Base-by-base conservation (phyloP, 768 basidiomycete genomes). In the Termitomyces titanicus region DNA sequence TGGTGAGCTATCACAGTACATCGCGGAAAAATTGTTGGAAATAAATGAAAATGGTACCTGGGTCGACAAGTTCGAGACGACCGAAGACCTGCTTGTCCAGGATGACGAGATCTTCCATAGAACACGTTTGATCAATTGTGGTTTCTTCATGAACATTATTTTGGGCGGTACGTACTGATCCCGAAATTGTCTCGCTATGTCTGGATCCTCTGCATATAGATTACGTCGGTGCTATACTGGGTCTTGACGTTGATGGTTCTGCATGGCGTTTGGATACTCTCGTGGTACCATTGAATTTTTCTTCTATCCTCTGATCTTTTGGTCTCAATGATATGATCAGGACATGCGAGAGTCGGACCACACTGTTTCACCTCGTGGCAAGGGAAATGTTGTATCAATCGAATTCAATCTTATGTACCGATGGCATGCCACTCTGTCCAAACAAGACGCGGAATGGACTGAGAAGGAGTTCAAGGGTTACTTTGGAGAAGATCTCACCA, bases 91-190 rank as follows among this genome's bases (percentile, higher is more conserved):
- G 9, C 68, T 59, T 40, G 45, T 63, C 13, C 89, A 92, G 64
- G 90, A 92, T 52, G 83, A 89, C 47, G 89, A 91, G 61, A 83
- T 92, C 44, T 92, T 89, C 72, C 77, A 88, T 55, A 81, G 86
- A 27, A 76, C 87, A 10, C 79, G 89, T 46, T 73, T 90, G 44
- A 83, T 91, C 43, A 92, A 92, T 66, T 85, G 83, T 50, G 85
- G 80, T 3, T 85, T 76, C 62, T 87, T 88, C 61, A 81, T 87
- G 79, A 80, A 84, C 57, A 80, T 86, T 34, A 85, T 89, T 62
- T 72, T 90, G 39, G 78, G 79, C 24, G 79, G 79, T 78, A 57
- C 15, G 66, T 49, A 25, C 11, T 34, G 15, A 12, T 24, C 11
- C 10, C 6, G 8, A 17, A 33, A 13, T 25, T 0, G 20, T 38